Conservation (phyloP, 2,329 filamentous ascomycete species). For the Arthrobotrys entomopaga region DNA sequence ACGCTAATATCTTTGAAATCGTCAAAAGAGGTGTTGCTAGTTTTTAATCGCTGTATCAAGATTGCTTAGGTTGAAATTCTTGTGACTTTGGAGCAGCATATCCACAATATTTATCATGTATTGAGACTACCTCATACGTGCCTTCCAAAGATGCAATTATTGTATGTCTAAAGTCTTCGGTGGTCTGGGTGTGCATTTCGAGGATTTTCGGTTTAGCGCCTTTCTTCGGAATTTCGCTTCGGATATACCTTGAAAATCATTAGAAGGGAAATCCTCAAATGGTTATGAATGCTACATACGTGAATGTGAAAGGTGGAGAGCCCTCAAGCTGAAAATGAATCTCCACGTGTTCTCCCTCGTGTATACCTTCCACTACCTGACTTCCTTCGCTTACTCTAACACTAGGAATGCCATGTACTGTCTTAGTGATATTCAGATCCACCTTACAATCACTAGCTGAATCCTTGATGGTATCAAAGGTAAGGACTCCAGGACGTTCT, state of each 20-base stretch:
- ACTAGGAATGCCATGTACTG: constrained; percentile 89
- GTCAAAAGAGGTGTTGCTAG: background rate
- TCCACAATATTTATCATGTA: constrained; percentile 91
- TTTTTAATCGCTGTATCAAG: constrained; percentile 24
- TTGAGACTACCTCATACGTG: constrained; percentile 95
- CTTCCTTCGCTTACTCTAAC: constrained; percentile 88
- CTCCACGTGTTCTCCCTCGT: constrained; percentile 93
- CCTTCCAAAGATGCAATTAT: constrained; percentile 91
- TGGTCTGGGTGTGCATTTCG: constrained; percentile 89
- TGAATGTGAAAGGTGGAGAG: constrained; percentile 96
- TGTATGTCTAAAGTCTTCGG: constrained; percentile 81
- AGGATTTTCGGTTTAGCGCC: constrained; percentile 81
- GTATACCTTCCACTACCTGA: constrained; percentile 86
- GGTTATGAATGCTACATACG: constrained; percentile 63
- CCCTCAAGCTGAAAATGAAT: constrained; percentile 96
- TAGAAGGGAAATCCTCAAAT: constrained; percentile 18
- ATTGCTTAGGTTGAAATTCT: constrained; percentile 30
- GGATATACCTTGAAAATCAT: constrained; percentile 72
- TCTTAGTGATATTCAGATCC: constrained; percentile 78
- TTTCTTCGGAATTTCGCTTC: constrained; percentile 83
- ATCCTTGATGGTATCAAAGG: constrained; percentile 86
- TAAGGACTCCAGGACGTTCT: constrained; percentile 87
- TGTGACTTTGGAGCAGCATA: constrained; percentile 62
- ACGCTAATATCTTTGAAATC: constrained; percentile 1
- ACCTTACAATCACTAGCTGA: constrained; percentile 88